Evolutionary conservation across 768 basidiomycete genomes (phyloP).

Genomic region (Suillus decipiens): DNA sequence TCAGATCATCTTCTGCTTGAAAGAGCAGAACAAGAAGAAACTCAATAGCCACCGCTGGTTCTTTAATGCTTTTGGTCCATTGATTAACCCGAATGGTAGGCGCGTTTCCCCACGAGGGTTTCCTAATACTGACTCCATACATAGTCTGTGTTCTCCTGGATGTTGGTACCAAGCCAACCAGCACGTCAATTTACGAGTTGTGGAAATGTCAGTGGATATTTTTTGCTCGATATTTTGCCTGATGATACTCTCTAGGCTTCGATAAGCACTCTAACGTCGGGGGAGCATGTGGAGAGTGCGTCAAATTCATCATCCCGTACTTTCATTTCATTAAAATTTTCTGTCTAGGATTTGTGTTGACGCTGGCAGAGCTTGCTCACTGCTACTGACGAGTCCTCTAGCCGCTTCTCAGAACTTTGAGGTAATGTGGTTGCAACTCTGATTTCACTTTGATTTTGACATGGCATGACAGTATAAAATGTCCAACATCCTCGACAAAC

Average conservation of each 20-base stretch:
- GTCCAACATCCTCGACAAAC: slow-evolving; percentile 96
- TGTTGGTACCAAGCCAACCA: slow-evolving; percentile 94
- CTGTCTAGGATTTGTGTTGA: slow-evolving; percentile 74
- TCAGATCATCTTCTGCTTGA: slow-evolving; percentile 88
- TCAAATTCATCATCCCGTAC: slow-evolving; percentile 2
- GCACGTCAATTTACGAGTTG: slow-evolving; percentile 92
- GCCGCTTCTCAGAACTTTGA: slow-evolving; percentile 97
- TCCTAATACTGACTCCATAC: slow-evolving; percentile 4
- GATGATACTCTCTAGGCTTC: slow-evolving; percentile 45
- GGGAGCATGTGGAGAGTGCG: slow-evolving; percentile 93
- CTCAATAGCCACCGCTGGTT: slow-evolving; percentile 97
- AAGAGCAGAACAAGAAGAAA: slow-evolving; percentile 97
- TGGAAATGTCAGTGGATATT: slow-evolving; percentile 72
- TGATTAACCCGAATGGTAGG: slow-evolving; percentile 81
- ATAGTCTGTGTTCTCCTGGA: slow-evolving; percentile 88
- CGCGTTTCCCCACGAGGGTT: neutral
- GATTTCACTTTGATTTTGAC: slow-evolving; percentile 9
- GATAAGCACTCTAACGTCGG: slow-evolving; percentile 85
- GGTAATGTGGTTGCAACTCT: slow-evolving; percentile 34
- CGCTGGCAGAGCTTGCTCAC: slow-evolving; percentile 68
- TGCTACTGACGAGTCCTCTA: slow-evolving; percentile 72
- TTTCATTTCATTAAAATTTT: slow-evolving; percentile 5
- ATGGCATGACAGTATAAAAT: slow-evolving; percentile 71
- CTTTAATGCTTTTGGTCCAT: slow-evolving; percentile 92
- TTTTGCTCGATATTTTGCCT: slow-evolving; percentile 1